These are phyloP conservation scores for Pseudohalonectria lignicola DNA, from an alignment of 2,329 filamentous ascomycete genomes.

Conservation along the genomic window DNA sequence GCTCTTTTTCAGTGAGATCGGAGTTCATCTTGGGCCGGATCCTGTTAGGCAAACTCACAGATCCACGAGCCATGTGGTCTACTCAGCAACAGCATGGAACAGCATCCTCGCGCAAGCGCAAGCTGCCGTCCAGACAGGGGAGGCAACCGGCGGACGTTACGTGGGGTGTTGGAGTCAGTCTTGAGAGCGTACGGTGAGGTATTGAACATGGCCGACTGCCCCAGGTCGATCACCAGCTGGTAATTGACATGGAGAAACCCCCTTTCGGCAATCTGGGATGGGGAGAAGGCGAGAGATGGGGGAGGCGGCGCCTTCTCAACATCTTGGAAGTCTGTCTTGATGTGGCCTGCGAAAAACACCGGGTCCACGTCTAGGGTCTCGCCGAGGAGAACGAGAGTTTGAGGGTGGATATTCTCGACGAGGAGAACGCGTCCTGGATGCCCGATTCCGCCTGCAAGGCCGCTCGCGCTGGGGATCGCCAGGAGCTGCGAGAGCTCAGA, in stretches of 20 bases:
- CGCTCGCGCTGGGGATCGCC: constrained; percentile 1
- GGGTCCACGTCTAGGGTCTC: constrained; percentile 9
- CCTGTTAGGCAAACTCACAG: constrained; percentile 4
- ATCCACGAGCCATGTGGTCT: constrained; percentile 3
- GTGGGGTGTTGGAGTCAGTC: constrained; percentile 4
- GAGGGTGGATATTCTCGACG: constrained; percentile 9
- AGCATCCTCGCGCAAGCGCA: constrained; percentile 5
- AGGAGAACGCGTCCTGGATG: constrained; percentile 7
- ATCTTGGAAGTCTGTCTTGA: constrained; percentile 8
- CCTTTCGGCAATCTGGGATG: constrained; percentile 6
- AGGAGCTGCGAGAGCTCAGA: not conserved
- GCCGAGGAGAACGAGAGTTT: constrained; percentile 5
- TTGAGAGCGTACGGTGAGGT: constrained; percentile 5
- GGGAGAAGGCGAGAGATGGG: constrained; percentile 8
- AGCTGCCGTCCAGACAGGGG: constrained; percentile 4
- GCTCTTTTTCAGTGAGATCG: no score
- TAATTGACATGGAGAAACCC: constrained; percentile 10
- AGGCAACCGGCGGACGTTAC: constrained; percentile 4
- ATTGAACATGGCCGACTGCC: not conserved
- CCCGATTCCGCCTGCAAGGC: not conserved
- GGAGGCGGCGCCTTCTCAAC: constrained; percentile 9
- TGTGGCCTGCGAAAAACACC: constrained; percentile 10
- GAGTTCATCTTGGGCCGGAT: no score
- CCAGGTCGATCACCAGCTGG: constrained; percentile 9
- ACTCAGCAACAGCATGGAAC: constrained; percentile 3